Evolutionary conservation across 345 rosid species (phyloP).

Genomic region (Salix purpurea): DNA sequence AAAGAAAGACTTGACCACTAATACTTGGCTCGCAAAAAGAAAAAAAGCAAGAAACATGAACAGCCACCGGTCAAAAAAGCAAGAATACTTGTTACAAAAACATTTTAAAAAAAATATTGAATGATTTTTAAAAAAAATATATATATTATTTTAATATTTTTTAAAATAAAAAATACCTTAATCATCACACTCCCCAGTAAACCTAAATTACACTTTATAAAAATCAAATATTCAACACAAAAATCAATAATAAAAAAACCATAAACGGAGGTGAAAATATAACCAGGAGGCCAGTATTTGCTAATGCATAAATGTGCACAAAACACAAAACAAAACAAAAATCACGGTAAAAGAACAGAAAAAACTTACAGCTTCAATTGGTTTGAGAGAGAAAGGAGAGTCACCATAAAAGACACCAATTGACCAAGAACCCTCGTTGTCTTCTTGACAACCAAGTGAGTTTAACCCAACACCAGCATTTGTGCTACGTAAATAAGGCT

Average conservation of each 20-base stretch:
- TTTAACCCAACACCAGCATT: conserved; percentile 22
- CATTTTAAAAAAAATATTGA: no score
- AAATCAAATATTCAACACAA: not conserved
- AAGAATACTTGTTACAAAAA: no score
- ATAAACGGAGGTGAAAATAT: not conserved
- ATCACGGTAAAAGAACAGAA: not conserved
- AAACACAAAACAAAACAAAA: not conserved
- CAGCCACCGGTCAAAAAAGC: not conserved
- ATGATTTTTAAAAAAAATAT: no score
- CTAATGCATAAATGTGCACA: not conserved
- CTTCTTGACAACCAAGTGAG: conserved; percentile 68
- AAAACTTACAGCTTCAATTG: conserved; percentile 73
- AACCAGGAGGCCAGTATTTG: not conserved
- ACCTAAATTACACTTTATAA: not conserved
- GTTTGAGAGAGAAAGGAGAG: conserved; percentile 80
- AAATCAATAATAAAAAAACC: not conserved
- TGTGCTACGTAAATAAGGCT: conserved; percentile 20
- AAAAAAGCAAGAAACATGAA: not conserved
- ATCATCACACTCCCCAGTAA: no score
- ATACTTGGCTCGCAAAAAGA: not conserved
- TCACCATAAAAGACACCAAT: conserved; percentile 83
- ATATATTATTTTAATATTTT: no score
- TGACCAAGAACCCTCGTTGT: conserved; percentile 93
- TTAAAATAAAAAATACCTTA: no score
- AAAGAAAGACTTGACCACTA: not conserved